Base-by-base conservation (phyloP, 2,329 filamentous ascomycete species). In the Colletotrichum phormii region DNA sequence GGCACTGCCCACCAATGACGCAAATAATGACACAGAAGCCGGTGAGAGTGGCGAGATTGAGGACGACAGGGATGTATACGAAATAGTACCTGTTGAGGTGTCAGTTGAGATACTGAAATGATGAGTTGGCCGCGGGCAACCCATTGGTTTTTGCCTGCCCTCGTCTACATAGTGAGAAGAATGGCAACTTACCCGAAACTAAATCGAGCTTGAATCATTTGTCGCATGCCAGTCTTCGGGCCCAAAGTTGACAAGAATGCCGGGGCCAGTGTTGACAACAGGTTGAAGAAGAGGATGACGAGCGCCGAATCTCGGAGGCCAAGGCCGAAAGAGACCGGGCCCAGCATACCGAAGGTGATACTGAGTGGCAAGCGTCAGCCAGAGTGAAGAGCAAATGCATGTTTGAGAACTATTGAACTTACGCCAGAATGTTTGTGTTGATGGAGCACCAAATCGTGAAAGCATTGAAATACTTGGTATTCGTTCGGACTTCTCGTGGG, bases 21-120 rank as follows among this genome's bases (percentile, higher is more conserved):
- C 82, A 83, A 24, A 82, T 83, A 46, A 88, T 84, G 37, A 88
- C 81, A 12, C 81, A 83, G 78, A 87, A 88, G 1, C 86, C 86
- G 3, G 84, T 84, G 5, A 88, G 79, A 0, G 85, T 86, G 15
- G 83, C 84, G 11, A 86, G 78, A 70, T 88, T 88, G 51, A 88
- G 79, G 3, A 86, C 64, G 31, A 78, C 72, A 0, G 76, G 76
- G 0, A 78, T 55, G 4, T 73, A 72, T 13, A 77, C 71, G 0
- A 76, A 70, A 42, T 77, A 78, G 12, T 74, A 68, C 8, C 75
- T 76, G 35, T 0, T n/a, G 1, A 42, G 5, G 35, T 18, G 15
- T 57, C 15, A 29, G 5, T 5, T 6, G 2, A n/a, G 29, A n/a
- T 29, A n/a, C 59, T 65, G 18, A 12, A 3, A 13, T 13, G 26